A percentile compares a stretch with the other conserved stretches of the same genome.
Evolutionary conservation across 345 rosid species (phyloP).

Genomic region (Schrenkiella parvula): DNA sequence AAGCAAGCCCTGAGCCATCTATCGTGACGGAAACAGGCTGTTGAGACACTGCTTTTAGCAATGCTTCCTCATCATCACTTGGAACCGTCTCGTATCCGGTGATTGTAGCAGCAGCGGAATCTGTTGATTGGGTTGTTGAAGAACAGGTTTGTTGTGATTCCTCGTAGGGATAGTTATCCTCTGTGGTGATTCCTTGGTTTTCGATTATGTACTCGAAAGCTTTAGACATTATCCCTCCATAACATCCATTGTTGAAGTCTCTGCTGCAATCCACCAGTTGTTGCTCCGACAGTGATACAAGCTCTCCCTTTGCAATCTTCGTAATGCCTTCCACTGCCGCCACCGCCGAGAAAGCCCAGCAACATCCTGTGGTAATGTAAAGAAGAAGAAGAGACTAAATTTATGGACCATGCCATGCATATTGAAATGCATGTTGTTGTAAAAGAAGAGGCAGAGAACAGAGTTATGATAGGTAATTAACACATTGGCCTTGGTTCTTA

Average conservation of each 20-base stretch:
- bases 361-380: too few relatives aligned
- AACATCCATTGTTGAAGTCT: not conserved
- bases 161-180: not conserved
- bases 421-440: too few relatives aligned
- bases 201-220: not conserved
- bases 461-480: too few relatives aligned
- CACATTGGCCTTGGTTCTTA: conserved; percentile 44
- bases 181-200: not conserved
- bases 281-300: not conserved
- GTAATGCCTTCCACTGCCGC: not conserved
- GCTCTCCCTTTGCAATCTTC: not conserved
- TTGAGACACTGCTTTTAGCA: conserved; percentile 17
- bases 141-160: conserved; percentile 21
- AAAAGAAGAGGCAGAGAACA: too few relatives aligned
- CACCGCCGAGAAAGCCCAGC: not conserved
- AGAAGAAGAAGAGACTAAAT: too few relatives aligned
- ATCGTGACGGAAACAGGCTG: conserved; percentile 48
- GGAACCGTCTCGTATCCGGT: conserved; percentile 25
- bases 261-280: not conserved
- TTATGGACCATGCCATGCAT: too few relatives aligned
- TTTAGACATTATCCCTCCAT: not conserved
- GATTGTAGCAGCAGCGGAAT: conserved; percentile 2
- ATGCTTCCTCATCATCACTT: conserved; percentile 1
- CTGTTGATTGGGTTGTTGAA: conserved; percentile 26
- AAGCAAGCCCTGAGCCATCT: conserved; percentile 21